These are phyloP conservation scores for Peterozyma toletana DNA, from an alignment of 805 yeast genomes.

Conservation along the genomic window DNA sequence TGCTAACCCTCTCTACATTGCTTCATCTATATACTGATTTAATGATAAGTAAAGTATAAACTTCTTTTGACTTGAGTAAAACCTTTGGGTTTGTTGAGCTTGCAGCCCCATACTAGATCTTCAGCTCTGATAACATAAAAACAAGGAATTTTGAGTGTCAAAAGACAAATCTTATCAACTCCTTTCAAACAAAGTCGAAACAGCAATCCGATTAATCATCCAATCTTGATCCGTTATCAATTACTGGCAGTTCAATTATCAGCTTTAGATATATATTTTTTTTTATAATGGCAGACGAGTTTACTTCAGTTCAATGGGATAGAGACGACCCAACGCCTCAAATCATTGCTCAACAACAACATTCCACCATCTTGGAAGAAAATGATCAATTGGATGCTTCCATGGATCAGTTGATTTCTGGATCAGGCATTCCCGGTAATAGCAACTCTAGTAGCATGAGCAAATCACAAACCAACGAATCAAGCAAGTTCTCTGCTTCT, in stretches of 20 bases:
- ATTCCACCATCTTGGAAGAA: neutral
- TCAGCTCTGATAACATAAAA: neutral
- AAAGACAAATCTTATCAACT: neutral
- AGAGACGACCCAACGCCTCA: slow-evolving; percentile 26
- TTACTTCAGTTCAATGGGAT: slow-evolving; percentile 54
- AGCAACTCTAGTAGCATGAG: neutral
- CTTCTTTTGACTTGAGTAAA: neutral
- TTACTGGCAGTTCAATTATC: too few species aligned
- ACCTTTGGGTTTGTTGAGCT: neutral
- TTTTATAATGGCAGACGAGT: slow-evolving; percentile 31
- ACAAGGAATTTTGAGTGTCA: neutral
- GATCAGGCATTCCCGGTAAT: neutral
- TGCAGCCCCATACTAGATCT: neutral
- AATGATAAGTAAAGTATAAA: too few species aligned
- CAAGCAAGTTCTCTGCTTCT: neutral
- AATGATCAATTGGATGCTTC: neutral
- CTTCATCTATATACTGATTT: neutral
- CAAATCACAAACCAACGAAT: neutral
- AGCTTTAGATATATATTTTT: too few species aligned
- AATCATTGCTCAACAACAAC: neutral
- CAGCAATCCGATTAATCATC: too few species aligned
- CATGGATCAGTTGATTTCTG: neutral
- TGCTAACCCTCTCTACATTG: slow-evolving; percentile 27
- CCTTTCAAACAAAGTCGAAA: too few species aligned
- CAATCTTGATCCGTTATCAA: too few species aligned